Evolutionary conservation across 192 early-diverging fungal species (phyloP).

Genomic region (Diversispora epigaea): DNA sequence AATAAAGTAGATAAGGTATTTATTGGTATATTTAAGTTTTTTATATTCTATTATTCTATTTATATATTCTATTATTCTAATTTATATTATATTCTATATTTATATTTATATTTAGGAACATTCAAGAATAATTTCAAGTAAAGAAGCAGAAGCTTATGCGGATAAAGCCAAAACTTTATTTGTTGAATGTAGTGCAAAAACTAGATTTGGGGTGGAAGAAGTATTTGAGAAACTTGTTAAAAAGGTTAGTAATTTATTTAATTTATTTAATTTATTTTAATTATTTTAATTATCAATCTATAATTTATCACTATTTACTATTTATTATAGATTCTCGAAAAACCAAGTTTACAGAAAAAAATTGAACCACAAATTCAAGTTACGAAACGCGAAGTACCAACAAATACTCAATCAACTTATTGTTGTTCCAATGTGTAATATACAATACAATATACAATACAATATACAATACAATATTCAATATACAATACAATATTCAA

Average conservation of each 20-base stretch:
- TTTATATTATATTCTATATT: too few species aligned
- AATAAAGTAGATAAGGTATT: slow-evolving; percentile 87
- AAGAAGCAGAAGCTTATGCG: slow-evolving; percentile 93
- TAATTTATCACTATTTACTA: background rate
- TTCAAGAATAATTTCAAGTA: slow-evolving; percentile 70
- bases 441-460: too few species aligned
- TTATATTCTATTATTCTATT: background rate
- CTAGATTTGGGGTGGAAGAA: slow-evolving; percentile 85
- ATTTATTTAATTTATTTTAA: background rate
- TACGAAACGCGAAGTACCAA: too few species aligned
- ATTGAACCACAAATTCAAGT: background rate
- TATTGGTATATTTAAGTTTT: background rate
- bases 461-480: too few species aligned
- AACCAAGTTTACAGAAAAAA: slow-evolving; percentile 3
- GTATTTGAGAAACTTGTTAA: slow-evolving; percentile 92
- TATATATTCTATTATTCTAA: background rate
- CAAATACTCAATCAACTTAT: too few species aligned
- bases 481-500: too few species aligned
- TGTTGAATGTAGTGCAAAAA: slow-evolving; percentile 96
- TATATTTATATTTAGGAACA: slow-evolving; percentile 42
- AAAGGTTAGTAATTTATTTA: slow-evolving; percentile 55
- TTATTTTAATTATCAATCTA: background rate
- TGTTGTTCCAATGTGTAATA: too few species aligned
- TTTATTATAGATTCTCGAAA: background rate
- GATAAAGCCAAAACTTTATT: slow-evolving; percentile 87